These are phyloP conservation scores for Capsicum baccatum DNA, from an alignment of 257 asterid genomes.

Conservation along the genomic window DNA sequence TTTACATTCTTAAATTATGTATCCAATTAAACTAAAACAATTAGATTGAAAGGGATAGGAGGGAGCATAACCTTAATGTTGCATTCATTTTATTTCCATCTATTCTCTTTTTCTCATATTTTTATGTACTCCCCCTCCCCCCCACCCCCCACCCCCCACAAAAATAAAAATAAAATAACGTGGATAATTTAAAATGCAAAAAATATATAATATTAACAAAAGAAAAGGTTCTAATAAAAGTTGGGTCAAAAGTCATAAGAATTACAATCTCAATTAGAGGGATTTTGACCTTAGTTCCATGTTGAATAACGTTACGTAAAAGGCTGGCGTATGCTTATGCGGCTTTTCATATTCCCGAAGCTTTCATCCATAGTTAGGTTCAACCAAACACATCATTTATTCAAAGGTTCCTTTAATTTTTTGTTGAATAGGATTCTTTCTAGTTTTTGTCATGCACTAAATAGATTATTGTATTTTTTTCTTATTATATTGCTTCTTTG, in stretches of 20 bases:
- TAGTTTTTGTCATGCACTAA: not conserved
- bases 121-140: not conserved
- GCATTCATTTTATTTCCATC: not conserved
- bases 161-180: not conserved
- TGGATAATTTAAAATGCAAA: not conserved
- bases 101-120: not conserved
- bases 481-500: not conserved
- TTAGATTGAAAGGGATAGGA: not conserved
- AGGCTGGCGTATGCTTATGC: constrained; percentile 6
- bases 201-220: not conserved
- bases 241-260: not conserved
- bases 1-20: too few relatives aligned
- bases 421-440: not conserved
- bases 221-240: not conserved
- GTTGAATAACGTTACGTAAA: not conserved
- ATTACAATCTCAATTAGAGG: not conserved
- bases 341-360: not conserved
- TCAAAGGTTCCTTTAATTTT: not conserved
- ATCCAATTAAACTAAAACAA: too few relatives aligned
- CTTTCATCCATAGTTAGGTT: not conserved
- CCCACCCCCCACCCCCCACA: too few relatives aligned
- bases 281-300: not conserved
- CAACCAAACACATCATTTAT: not conserved
- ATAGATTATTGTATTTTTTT: not conserved
- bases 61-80: not conserved